Conservation (phyloP, 495 filamentous ascomycete genomes). For the Penicillium tannophilum region DNA sequence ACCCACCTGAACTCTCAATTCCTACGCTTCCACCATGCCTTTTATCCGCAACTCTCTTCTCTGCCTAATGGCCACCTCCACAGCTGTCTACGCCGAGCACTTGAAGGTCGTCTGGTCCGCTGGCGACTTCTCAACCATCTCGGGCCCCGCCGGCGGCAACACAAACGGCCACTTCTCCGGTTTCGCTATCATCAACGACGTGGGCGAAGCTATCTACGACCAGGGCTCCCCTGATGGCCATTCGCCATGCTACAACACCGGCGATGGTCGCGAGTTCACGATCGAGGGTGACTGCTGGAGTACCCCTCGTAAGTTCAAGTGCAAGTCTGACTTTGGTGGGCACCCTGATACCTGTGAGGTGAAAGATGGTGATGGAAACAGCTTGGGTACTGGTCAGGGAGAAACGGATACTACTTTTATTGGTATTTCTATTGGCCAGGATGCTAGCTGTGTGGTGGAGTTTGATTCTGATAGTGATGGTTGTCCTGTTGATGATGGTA, state of each 20-base stretch:
- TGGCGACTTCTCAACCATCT: slow-evolving; percentile 22
- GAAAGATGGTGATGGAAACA: slow-evolving; percentile 21
- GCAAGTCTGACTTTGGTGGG: slow-evolving; percentile 19
- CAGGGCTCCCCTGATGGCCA: slow-evolving; percentile 19
- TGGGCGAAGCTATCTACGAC: slow-evolving; percentile 22
- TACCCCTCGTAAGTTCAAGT: slow-evolving; percentile 22
- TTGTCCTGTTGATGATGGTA: slow-evolving; percentile 24
- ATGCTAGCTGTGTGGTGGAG: slow-evolving; percentile 23
- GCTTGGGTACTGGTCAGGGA: slow-evolving; percentile 18
- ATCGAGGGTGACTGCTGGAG: slow-evolving; percentile 28
- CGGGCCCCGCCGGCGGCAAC: slow-evolving; percentile 21
- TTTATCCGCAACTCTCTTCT: slow-evolving; percentile 15
- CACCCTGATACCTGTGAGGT: slow-evolving; percentile 25
- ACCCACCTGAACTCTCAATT: background rate
- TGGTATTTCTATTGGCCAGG: slow-evolving; percentile 21
- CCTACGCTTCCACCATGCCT: slow-evolving; percentile 8
- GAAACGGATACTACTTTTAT: slow-evolving; percentile 21
- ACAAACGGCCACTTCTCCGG: slow-evolving; percentile 15
- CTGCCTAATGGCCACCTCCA: slow-evolving; percentile 14
- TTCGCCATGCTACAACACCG: slow-evolving; percentile 23
- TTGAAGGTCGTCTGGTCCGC: slow-evolving; percentile 20
- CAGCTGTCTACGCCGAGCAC: slow-evolving; percentile 19
- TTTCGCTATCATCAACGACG: slow-evolving; percentile 22
- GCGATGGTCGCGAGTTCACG: slow-evolving; percentile 22
- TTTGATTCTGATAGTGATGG: slow-evolving; percentile 22